phyloP scores from a whole-genome alignment of 306 rosid species.

The Senna siamea region DNA sequence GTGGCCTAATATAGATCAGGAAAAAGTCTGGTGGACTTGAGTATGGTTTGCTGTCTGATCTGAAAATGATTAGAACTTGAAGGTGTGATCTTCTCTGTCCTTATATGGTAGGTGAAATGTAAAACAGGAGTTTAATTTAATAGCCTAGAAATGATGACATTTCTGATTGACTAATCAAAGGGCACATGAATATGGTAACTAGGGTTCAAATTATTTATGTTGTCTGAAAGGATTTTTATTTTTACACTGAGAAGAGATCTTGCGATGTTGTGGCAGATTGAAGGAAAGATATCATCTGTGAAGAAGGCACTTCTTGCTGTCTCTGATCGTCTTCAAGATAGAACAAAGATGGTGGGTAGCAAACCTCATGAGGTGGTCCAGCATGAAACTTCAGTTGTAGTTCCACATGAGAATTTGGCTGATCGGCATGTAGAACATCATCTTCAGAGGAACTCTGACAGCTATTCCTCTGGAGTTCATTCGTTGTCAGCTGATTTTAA shows the following conservation, averaged over 20 bases:
- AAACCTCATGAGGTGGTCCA: constrained; percentile 59
- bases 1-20: neutral
- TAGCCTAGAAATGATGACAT: constrained; percentile 23
- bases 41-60: neutral
- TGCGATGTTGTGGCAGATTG: constrained; percentile 62
- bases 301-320: constrained; percentile 87
- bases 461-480: constrained; percentile 53
- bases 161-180: constrained; percentile 8
- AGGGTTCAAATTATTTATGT: constrained; percentile 32
- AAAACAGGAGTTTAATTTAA: neutral
- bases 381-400: constrained; percentile 38
- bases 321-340: constrained; percentile 74
- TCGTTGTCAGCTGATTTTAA: constrained; percentile 58
- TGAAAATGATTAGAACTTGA: neutral
- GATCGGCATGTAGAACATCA: constrained; percentile 53
- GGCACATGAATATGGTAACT: constrained; percentile 9
- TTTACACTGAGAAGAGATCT: constrained; percentile 25
- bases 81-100: neutral
- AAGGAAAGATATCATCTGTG: constrained; percentile 74
- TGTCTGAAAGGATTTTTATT: neutral
- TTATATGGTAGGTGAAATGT: neutral
- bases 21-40: neutral
- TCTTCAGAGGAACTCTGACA: constrained; percentile 51
- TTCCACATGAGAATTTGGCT: constrained; percentile 39
- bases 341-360: constrained; percentile 57